Base-by-base conservation (phyloP, 257 asterid species). In the Capsicum rhomboideum region DNA sequence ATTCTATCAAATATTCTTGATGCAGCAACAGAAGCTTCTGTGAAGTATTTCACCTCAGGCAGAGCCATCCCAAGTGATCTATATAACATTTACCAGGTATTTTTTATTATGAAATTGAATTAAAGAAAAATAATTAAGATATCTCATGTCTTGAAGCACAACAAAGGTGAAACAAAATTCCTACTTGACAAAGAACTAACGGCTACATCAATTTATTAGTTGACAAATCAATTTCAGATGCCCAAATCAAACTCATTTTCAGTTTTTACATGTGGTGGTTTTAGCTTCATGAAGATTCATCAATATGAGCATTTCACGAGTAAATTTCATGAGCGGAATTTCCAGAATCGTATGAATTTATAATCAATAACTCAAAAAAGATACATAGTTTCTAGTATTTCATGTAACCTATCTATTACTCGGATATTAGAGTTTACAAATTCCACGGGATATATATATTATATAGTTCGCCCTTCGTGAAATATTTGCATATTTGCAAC, bases 21-120 rank as follows among this genome's bases (percentile, higher is more conserved):
- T 13, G 97, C 91, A 44, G 98, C 96, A 17, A 95, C 89, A 10
- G 97, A 92, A 20, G 98, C 98, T 85, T 95, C 98, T 12, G 96
- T 90, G 74, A 95, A 91, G 66, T 93, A 89, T 82, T 93, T 95
- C 87, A 95, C 69, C 84, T 95, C 98, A 2, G 98, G 98, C 29
- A 95, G 87, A 52, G 98, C 98, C 83, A 85, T 90, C 68, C 98
- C 98, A 1, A 95, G 90, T 10, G 98, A 91, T 85, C 98, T 95
- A 90, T 90, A 89, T 72, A 21, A 23, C 21, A 74, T 74, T 14
- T 13, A 67, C 8, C 20, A 8, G 23, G 26, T 34, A 28, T 29
- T 67, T 67, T 67, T 23, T 6, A 67, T 17, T 67, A 31, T 14
- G 7, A 67, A 66, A 14, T 26, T 23, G 40, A 63, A 11, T 63